phyloP scores from a whole-genome alignment of 2,329 filamentous ascomycete genomes.

The Gliomastix tumulicola region DNA sequence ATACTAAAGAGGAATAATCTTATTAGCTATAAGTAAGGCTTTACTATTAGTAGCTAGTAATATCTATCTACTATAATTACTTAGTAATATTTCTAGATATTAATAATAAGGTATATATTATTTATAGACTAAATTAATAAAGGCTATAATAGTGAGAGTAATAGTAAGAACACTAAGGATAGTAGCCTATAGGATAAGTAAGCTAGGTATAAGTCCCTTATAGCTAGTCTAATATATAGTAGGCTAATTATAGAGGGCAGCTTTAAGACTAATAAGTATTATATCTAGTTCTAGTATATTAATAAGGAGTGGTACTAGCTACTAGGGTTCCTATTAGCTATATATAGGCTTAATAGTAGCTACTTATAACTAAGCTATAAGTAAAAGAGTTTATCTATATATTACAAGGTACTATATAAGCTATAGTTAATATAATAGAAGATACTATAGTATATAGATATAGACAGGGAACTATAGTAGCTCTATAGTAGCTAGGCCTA shows the following conservation, averaged over 20 bases:
- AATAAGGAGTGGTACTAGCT: slow-evolving; percentile 1
- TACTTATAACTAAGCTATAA: slow-evolving; percentile 1
- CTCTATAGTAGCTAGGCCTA: slow-evolving; percentile 1
- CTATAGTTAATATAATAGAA: slow-evolving; percentile 1
- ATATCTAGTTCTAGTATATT: slow-evolving; percentile 1
- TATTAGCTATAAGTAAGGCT: slow-evolving; percentile 1
- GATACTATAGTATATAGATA: slow-evolving; percentile 1
- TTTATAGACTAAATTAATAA: slow-evolving; percentile 1
- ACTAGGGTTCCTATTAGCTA: slow-evolving; percentile 1
- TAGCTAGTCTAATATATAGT: slow-evolving; percentile 1
- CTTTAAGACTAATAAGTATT: slow-evolving; percentile 4
- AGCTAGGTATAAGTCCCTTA: slow-evolving; percentile 1
- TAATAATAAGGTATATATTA: slow-evolving; percentile 1
- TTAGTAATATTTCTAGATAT: neutral
- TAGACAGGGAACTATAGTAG: neutral
- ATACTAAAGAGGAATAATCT: slow-evolving; percentile 2
- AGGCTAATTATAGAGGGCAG: slow-evolving; percentile 1
- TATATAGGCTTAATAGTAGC: slow-evolving; percentile 1
- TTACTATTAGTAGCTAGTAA: slow-evolving; percentile 1
- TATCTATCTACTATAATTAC: slow-evolving; percentile 1
- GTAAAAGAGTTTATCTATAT: neutral
- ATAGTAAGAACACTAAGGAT: slow-evolving; percentile 1
- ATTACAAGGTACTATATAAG: neutral
- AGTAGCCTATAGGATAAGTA: slow-evolving; percentile 1
- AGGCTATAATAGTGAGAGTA: neutral